Base-by-base conservation (phyloP, 2,329 filamentous ascomycete species). In the Botrytis paeoniae region DNA sequence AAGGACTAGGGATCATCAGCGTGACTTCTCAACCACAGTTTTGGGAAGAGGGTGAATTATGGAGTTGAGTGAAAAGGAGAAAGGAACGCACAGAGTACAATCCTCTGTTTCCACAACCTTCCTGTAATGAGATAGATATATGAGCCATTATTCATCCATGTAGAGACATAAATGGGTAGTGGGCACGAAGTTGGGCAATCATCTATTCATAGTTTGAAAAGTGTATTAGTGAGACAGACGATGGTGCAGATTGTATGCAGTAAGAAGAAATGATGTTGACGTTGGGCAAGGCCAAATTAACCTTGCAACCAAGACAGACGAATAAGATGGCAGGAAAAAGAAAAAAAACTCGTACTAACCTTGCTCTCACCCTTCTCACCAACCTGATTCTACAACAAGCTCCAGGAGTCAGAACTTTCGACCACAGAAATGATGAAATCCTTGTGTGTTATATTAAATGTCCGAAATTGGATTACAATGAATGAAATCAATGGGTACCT, bases 1-100 rank as follows among this genome's bases (percentile, higher is more conserved):
- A 39, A 22, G 39, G 61, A 64, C 61, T 45, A 32, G 61, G 61
- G 43, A 65, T 65, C 43, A 65, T 48, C 63, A n/a, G 63, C 63
- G 63, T 65, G 63, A 43, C 48, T 61, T 32, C n/a, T 32, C 32
- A 35, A 69, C 48, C 66, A 69, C 51, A 41, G 45, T 32, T 43
- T 39, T 69, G 66, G 51, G 66, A 69, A 69, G 39, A 59, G 20
- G 54, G 39, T 22, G 12, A 29, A 25, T 32, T 41, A 35, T 41
- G 20, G 51, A 64, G 41, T 48, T 35, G 63, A n/a, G 22, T 48
- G 63, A 37, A 65, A 65, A 65, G 63, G 43, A 22, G 41, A 64
- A 32, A 35, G 61, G 43, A 35, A 64, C 22, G 51, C 6, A 57
- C n/a, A n/a, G 51, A 32, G 51, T 8, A 57, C 12, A 6, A 16